A percentile compares a stretch with the other conserved stretches of the same genome.
phyloP scores from a whole-genome alignment of 495 filamentous ascomycete genomes.

The Podospora bellae-mahoneyi region DNA sequence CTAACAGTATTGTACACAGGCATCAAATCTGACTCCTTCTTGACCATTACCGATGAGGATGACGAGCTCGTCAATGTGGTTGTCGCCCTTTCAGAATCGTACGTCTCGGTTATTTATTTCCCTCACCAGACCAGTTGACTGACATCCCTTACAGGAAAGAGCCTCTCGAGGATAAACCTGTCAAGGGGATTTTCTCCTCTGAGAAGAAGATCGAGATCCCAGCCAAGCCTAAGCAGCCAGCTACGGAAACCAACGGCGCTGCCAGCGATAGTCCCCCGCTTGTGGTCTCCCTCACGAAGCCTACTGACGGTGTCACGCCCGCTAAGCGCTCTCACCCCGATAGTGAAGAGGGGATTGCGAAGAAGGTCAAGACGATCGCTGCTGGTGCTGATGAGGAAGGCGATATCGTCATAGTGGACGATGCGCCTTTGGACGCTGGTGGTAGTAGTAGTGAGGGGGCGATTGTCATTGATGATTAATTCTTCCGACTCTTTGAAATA shows the following conservation, averaged over 20 bases:
- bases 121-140: neutral
- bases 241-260: conserved; percentile 34
- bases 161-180: conserved; percentile 37
- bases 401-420: conserved; percentile 2
- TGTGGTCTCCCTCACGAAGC: conserved; percentile 7
- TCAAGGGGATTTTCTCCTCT: conserved; percentile 29
- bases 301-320: conserved; percentile 21
- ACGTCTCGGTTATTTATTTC: conserved; percentile 19
- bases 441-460: conserved; percentile 50
- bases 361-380: conserved; percentile 44
- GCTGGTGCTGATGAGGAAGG: conserved; percentile 38
- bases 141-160: conserved; percentile 31
- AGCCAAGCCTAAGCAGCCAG: conserved; percentile 40
- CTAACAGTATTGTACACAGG: conserved; percentile 37
- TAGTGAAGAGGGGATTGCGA: conserved; percentile 30
- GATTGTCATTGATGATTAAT: conserved; percentile 68
- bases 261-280: conserved; percentile 11
- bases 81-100: conserved; percentile 57
- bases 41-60: conserved; percentile 82
- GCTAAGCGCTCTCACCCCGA: conserved; percentile 40
- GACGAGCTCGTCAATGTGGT: conserved; percentile 84
- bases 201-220: conserved; percentile 43
- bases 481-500: no score
- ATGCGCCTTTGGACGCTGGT: conserved; percentile 14
- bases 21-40: conserved; percentile 64